These are phyloP conservation scores for Mucor velutinosus DNA, from an alignment of 371 early-diverging fungal genomes.

Conservation along the genomic window DNA sequence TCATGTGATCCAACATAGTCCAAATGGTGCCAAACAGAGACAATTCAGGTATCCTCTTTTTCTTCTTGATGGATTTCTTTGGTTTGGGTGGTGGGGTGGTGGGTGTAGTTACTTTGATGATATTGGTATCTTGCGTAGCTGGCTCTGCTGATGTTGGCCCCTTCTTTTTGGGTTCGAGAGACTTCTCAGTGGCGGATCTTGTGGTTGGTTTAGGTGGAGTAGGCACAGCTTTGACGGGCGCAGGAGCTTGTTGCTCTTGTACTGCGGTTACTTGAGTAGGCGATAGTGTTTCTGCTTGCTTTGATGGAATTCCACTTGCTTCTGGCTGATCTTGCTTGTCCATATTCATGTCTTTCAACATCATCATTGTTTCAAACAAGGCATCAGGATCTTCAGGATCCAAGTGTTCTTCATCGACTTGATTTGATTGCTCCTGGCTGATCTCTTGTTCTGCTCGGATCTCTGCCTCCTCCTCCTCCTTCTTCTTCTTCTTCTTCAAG, in stretches of 20 bases:
- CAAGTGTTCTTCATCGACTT: slow-evolving; percentile 10
- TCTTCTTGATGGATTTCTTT: slow-evolving; percentile 32
- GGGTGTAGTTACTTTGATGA: not conserved
- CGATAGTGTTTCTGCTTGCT: not conserved
- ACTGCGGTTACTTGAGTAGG: not conserved
- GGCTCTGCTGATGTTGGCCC: not conserved
- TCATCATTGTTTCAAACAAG: slow-evolving; percentile 55
- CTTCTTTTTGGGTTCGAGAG: not conserved
- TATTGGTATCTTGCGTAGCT: not conserved
- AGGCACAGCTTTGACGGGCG: not conserved
- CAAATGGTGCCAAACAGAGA: slow-evolving; percentile 58
- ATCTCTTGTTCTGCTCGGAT: not conserved
- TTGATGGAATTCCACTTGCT: not conserved
- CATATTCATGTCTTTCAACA: slow-evolving; percentile 41
- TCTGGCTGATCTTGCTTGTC: slow-evolving; percentile 24
- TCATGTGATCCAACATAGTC: slow-evolving; percentile 55
- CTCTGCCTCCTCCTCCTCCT: not conserved
- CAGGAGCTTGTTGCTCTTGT: not conserved
- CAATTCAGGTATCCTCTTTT: slow-evolving; percentile 38
- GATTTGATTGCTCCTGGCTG: not conserved
- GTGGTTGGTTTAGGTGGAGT: not conserved
- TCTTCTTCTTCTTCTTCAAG: slow-evolving; percentile 27
- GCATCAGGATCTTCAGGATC: slow-evolving; percentile 37
- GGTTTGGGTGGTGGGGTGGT: slow-evolving; percentile 4
- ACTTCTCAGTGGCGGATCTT: not conserved